A percentile compares a stretch with the other conserved stretches of the same genome.
Evolutionary conservation across 192 early-diverging fungal genomes (phyloP).

Genomic region (Chytriomyces sp.): DNA sequence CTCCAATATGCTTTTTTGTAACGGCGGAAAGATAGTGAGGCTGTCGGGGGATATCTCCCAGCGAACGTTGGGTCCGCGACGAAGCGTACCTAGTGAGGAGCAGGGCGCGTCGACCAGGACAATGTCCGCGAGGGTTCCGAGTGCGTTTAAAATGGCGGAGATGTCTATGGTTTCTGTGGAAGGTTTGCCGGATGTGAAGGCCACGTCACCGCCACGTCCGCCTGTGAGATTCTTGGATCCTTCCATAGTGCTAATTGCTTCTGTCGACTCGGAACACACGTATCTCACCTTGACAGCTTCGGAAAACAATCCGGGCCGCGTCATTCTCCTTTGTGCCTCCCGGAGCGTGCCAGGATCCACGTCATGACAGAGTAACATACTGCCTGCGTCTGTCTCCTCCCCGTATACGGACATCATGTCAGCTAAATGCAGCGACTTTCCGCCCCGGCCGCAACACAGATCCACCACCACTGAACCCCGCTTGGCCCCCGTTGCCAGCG

Average conservation of each 20-base stretch:
- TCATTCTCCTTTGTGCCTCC: constrained; percentile 7
- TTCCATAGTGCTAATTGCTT: too few relatives aligned
- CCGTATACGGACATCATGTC: constrained; percentile 5
- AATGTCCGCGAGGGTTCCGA: constrained; percentile 7
- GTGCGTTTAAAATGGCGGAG: neutral
- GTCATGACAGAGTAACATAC: constrained; percentile 19
- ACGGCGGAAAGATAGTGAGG: constrained; percentile 12
- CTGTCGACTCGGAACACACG: constrained; percentile 1
- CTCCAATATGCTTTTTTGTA: constrained; percentile 9
- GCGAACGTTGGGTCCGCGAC: constrained; percentile 27
- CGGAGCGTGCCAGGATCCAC: constrained; percentile 8
- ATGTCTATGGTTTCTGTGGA: constrained; percentile 1
- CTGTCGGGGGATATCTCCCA: constrained; percentile 21
- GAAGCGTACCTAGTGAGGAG: constrained; percentile 28
- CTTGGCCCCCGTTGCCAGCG: neutral
- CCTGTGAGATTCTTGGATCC: neutral
- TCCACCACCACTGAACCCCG: constrained; percentile 10
- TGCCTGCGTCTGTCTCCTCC: neutral
- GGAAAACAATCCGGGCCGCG: neutral
- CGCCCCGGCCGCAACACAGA: constrained; percentile 27
- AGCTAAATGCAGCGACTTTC: constrained; percentile 24
- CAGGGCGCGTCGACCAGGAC: constrained; percentile 31
- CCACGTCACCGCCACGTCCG: constrained; percentile 24
- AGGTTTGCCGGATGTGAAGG: neutral
- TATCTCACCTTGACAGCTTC: neutral